Base-by-base conservation (phyloP, 2,329 filamentous ascomycete species). In the Fusarium longipes region DNA sequence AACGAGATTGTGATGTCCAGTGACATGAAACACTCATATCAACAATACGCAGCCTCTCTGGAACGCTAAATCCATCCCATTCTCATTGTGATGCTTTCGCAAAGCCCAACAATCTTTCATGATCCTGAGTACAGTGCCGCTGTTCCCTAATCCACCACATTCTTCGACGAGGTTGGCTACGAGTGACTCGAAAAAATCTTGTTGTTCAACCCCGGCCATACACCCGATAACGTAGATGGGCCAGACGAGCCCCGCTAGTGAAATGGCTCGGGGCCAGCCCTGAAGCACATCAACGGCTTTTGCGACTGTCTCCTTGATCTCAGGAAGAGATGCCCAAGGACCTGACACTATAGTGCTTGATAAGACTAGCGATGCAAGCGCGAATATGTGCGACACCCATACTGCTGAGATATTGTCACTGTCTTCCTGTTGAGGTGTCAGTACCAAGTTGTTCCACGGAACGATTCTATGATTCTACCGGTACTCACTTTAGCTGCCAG, bases 171-270 rank as follows among this genome's bases (percentile, higher is more conserved):
- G 6, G 1, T 4, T 36, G 6, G 6, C n/a, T 12, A 54, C 8
- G 6, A 54, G 8, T 4, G 30, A 36, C 14, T 36, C 14, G 1
- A 54, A 47, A 7, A 29, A 6, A 0, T 3, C 6, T 1, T 18
- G 18, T 1, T 24, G 15, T 1, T 20, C 30, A 4, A 10, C 4
- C 4, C n/a, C 22, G 2, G 50, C 39, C 50, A 53, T 45, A 14
- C 14, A 35, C 2, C 39, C 50, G 22, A 53, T 44, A 12, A 53
- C 25, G 2, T 35, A 45, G 8, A 53, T 17, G 12, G 50, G 29
- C 50, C 50, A 53, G 14, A 53, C 50, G 10, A 53, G 29, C 1
- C 50, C 50, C n/a, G 24, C n/a, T 4, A 53, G 29, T 4, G 42
- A 24, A 4, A 48, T 14, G 12, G 14, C 15, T 12, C 5, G 7